These are phyloP conservation scores for Astrephomene gubernaculifera DNA, from an alignment of 139 green algal species.

Conservation along the genomic window DNA sequence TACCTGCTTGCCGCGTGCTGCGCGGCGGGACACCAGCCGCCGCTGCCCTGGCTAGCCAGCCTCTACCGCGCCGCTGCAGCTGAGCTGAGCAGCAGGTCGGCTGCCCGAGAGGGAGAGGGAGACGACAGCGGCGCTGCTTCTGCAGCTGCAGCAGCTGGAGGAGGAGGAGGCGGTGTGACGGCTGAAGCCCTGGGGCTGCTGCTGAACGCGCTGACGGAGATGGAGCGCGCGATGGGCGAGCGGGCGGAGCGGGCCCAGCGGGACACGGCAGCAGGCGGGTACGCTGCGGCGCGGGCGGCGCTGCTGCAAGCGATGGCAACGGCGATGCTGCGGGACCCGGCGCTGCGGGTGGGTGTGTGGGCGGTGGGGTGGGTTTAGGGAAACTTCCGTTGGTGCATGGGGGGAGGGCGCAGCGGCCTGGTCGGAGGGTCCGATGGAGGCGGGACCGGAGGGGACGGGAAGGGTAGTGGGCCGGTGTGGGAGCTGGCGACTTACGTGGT, in stretches of 20 bases:
- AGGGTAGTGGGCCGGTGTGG: too few relatives aligned
- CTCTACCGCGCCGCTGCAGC: neutral
- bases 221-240: neutral
- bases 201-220: neutral
- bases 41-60: neutral
- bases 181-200: neutral
- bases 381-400: neutral
- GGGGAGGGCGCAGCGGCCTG: too few relatives aligned
- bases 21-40: neutral
- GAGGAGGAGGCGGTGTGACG: neutral
- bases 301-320: neutral
- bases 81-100: neutral
- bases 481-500: neutral
- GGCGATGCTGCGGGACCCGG: neutral
- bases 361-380: neutral
- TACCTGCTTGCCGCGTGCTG: neutral
- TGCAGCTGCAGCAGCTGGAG: too few relatives aligned
- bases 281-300: neutral
- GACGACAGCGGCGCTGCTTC: too few relatives aligned
- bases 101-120: too few relatives aligned
- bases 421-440: neutral
- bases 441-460: neutral
- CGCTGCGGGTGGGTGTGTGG: neutral
- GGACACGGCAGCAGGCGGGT: neutral
- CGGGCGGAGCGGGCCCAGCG: neutral